phyloP scores from a whole-genome alignment of 2,329 filamentous ascomycete species.

The Ilyonectria robusta region DNA sequence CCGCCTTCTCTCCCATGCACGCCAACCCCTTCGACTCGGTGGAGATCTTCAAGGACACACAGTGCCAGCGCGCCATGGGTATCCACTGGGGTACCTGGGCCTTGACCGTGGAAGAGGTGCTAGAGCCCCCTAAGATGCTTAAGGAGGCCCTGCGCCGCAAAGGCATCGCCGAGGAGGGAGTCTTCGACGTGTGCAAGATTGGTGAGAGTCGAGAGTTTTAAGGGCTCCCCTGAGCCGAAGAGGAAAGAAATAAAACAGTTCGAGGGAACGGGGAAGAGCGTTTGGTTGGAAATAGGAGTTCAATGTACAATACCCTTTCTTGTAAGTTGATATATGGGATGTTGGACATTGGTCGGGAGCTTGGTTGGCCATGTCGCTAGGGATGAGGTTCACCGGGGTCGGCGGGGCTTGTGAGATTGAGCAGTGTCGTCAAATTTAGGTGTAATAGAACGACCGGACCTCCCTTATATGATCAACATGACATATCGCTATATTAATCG shows the following conservation, averaged over 20 bases:
- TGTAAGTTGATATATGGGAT: conserved; percentile 7
- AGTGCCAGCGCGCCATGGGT: conserved; percentile 82
- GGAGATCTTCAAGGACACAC: conserved; percentile 89
- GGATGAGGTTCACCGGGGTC: background rate
- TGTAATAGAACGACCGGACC: background rate
- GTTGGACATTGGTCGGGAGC: background rate
- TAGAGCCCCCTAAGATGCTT: conserved; percentile 84
- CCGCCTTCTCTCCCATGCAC: conserved; percentile 85
- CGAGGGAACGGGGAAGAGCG: background rate
- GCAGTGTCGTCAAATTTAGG: background rate
- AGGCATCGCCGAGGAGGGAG: conserved; percentile 76
- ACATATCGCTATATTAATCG: too few relatives aligned
- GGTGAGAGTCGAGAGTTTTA: conserved; percentile 85
- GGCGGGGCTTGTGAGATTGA: background rate
- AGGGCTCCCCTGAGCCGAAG: conserved; percentile 31
- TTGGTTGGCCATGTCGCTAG: background rate
- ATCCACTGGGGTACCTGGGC: conserved; percentile 97
- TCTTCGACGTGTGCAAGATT: conserved; percentile 88
- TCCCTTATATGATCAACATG: background rate
- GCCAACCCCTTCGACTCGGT: conserved; percentile 89
- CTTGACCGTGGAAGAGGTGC: conserved; percentile 85
- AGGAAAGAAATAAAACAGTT: background rate
- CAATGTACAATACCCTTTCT: conserved; percentile 29
- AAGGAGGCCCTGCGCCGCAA: conserved; percentile 79
- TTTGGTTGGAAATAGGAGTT: conserved; percentile 10